Evolutionary conservation across 1,139 yeast species (phyloP), one percentile per base, ranked within the genome.

Genomic region (Yamadazyma pseudoaaseri): DNA sequence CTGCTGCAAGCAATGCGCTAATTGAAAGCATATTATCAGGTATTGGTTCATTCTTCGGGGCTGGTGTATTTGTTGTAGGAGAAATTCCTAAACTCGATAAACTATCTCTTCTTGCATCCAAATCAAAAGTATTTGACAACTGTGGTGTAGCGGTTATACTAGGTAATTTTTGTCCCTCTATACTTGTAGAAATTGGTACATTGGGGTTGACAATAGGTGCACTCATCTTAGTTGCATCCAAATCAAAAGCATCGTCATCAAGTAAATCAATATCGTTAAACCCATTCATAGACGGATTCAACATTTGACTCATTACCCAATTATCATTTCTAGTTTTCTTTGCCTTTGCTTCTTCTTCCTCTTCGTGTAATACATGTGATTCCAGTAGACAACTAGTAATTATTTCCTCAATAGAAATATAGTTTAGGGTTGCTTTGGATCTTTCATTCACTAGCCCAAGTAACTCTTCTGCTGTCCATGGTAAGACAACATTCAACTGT

Each of bases 351-450:
- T 25, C 10, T 13, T 34, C 41, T 9, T 41, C 48, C 6, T 34
- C 41, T 16, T 37, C 45, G 11, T 43, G 47, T 29, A 33, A 39
- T 12, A 28, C 15, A 12, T 33, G 31, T 0, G 53, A 43, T 37
- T 75, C 81, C 51, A 73, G 73, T 8, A 77, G 62, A 44, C 85
- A 78, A 52, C 83, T 74, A 16, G 79, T 78, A 3, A 79, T 77
- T 29, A 79, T 70, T 44, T 80, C 86, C 38, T 74, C 81, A 33
- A 77, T 76, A n/a, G 84, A 77, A 9, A 73, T 64, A 49, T 79
- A 80, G 39, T 63, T 66, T n/a, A 67, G 49, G 2, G 76, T 73
- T 17, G 76, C 70, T 45, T 71, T 73, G 27, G 76, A 78, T 37
- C 78, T 60, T 51, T 80, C 86, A 35, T 78, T 73, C 6, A 76